Evolutionary conservation across 164 flowering plant genomes (phyloP), one percentile per base, ranked within the genome.

Genomic region (Echeveria elegans): DNA sequence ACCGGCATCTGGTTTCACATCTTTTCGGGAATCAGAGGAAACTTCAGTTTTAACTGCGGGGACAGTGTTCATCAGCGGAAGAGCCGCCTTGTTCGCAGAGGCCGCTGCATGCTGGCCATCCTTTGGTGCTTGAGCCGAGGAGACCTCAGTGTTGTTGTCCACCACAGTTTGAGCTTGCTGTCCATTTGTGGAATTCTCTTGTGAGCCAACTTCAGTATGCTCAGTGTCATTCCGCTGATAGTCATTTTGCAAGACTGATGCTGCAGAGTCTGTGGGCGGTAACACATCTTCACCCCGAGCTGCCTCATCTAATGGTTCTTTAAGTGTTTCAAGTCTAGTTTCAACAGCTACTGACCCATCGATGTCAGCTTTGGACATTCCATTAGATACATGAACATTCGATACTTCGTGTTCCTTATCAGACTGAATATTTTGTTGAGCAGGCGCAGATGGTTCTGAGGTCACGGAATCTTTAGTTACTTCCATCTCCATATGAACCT

Each of bases 401-500:
- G 31, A 56, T 18, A 28, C 32, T n/a, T n/a, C n/a, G n/a, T n/a
- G n/a, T 5, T 56, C 32, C 14, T 19, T 32, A 56, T 56, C 10
- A 32, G 32, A 26, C 14, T 56, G 61, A 28, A 3, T 12, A 5
- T 56, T 28, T 56, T 28, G 19, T 56, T 29, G 61, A 56, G 32
- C 61, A 56, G 61, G 61, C 9, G n/a, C 18, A 53, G 59, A 12
- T 53, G 59, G 59, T 53, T 53, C 59, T 26, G 59, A 23, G 21
- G 58, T 21, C 18, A 26, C 19, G 4, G 32, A 3, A 16, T 56
- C 61, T 28, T 56, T 56, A 12, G 61, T 4, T 28, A 29, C 15
- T 56, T 56, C 34, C 61, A 56, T 56, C 32, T 56, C 61, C 30
- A 56, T 56, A 56, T 1, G 8, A 56, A 6, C 32, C 32, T 56